A percentile compares a stretch with the other conserved stretches of the same genome.
phyloP scores from a whole-genome alignment of 768 basidiomycete genomes.

The Gymnopilus junonius region DNA sequence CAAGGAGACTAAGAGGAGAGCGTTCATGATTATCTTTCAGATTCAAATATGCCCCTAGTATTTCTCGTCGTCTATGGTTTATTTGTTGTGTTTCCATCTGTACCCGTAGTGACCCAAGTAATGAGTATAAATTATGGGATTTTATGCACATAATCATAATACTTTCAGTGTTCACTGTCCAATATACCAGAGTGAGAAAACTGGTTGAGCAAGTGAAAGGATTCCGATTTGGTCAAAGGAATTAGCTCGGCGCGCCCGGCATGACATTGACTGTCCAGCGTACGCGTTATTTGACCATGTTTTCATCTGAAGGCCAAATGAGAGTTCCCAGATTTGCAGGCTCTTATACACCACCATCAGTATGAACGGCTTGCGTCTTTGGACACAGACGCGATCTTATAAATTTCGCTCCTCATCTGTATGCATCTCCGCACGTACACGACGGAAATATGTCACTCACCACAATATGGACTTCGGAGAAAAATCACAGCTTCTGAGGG shows the following conservation, averaged over 20 bases:
- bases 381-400: slow-evolving; percentile 18
- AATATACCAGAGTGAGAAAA: not conserved
- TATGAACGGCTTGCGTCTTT: slow-evolving; percentile 22
- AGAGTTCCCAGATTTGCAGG: too few species aligned
- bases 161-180: not conserved
- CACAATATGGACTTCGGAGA: slow-evolving; percentile 41
- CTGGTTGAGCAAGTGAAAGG: too few species aligned
- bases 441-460: slow-evolving; percentile 52
- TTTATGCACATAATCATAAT: too few species aligned
- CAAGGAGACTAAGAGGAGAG: slow-evolving; percentile 39
- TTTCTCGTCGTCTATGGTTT: slow-evolving; percentile 11
- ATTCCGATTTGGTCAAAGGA: too few species aligned
- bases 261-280: not conserved
- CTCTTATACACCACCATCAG: slow-evolving; percentile 21
- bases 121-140: not conserved
- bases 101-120: slow-evolving; percentile 8
- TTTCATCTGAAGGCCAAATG: slow-evolving; percentile 7
- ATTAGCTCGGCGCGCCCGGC: too few species aligned
- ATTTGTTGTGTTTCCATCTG: slow-evolving; percentile 18
- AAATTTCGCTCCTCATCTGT: not conserved
- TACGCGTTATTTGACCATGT: slow-evolving; percentile 29
- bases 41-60: not conserved
- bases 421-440: not conserved
- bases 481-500: slow-evolving; percentile 59
- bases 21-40: slow-evolving; percentile 31